Evolutionary conservation across 2,329 filamentous ascomycete genomes (phyloP).

Genomic region (Saccharata proteae): DNA sequence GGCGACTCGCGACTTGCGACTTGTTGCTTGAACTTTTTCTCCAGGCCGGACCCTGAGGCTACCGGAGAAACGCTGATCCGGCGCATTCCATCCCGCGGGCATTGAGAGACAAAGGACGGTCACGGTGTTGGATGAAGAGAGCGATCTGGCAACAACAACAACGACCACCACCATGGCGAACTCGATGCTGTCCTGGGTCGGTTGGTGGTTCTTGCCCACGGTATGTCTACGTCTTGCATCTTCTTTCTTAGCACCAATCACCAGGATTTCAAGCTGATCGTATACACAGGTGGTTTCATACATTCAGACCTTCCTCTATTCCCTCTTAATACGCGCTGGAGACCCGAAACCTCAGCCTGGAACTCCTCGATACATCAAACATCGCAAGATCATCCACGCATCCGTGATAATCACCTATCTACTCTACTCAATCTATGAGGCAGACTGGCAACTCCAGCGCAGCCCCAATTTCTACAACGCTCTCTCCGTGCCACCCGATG

Average conservation of each 20-base stretch:
- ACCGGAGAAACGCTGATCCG: no score
- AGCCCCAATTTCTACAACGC: constrained; percentile 67
- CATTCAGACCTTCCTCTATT: constrained; percentile 73
- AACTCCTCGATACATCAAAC: constrained; percentile 53
- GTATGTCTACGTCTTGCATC: constrained; percentile 27
- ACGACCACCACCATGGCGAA: background rate
- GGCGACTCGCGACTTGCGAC: no score
- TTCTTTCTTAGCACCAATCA: background rate
- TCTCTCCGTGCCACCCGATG: constrained; percentile 56
- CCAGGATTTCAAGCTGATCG: background rate
- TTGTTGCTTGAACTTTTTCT: no score
- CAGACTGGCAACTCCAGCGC: constrained; percentile 65
- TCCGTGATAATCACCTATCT: constrained; percentile 75
- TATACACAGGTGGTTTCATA: constrained; percentile 56
- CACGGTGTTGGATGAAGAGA: no score
- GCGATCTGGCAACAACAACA: no score
- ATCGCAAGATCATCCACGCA: constrained; percentile 74
- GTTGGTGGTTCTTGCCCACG: constrained; percentile 51
- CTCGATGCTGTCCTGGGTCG: constrained; percentile 40
- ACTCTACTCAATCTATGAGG: constrained; percentile 83
- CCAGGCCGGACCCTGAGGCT: no score
- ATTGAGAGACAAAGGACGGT: no score
- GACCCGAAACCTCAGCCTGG: constrained; percentile 62
- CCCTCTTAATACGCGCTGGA: constrained; percentile 78
- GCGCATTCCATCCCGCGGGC: no score